Base-by-base conservation (phyloP, 306 rosid genomes). In the Echinosophora koreensis region DNA sequence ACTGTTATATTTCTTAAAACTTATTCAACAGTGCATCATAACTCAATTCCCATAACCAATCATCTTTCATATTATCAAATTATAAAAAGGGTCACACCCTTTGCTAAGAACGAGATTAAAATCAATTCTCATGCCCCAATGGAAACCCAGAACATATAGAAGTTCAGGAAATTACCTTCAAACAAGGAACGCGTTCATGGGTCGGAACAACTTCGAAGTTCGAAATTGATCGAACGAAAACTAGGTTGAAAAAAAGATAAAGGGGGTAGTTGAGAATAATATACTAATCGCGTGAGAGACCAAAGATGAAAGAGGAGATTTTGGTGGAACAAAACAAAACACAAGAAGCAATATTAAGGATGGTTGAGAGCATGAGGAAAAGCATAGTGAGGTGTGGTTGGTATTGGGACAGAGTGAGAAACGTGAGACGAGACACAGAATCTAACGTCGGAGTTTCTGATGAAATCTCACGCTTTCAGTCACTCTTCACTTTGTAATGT, bases 121-220 rank as follows among this genome's bases (percentile, higher is more conserved):
- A 37, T 13, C 18, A 51, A 37, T 35, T 4, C 55, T 28, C 32
- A 16, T 5, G 8, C 9, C 9, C 8, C 8, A 38, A 6, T 6
- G 1, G 42, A 38, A 16, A 8, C 51, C 14, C 12, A 52, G 37
- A 54, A 34, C 10, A 5, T 9, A 35, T 5, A 22, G 17, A 57
- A 72, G 55, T 8, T 13, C 5, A 57, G 41, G 30, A 30, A 72
- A 76, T 35, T 51, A 64, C 64, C 72, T 64, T 49, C 9, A 49
- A 62, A 74, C 13, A 49, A 32, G 46, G 18, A 7, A 49, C 16
- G 7, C 46, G 5, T 32, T 38, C 49, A 46, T 30, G 65, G 65
- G 39, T 30, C 8, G 16, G 18, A 50, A 4, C 18, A 15, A 0
- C 13, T 5, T 14, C 14, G 17, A 41, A 35, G 63, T 35, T 5